phyloP scores from a whole-genome alignment of 2,329 filamentous ascomycete species.

The Colletotrichum noveboracense region DNA sequence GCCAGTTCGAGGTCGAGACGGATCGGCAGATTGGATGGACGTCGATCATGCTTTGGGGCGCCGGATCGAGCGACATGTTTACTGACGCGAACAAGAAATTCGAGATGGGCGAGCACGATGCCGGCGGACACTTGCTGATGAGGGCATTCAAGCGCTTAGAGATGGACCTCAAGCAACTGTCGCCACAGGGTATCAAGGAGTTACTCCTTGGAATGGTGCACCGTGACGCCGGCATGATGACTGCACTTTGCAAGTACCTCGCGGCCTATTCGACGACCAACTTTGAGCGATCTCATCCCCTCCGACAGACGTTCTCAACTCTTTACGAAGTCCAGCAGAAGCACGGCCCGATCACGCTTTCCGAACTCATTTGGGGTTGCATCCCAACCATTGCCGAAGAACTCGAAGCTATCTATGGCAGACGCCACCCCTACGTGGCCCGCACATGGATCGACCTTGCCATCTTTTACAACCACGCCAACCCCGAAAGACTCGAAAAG shows the following conservation, averaged over 20 bases:
- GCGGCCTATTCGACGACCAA: conserved; percentile 49
- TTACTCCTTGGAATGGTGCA: conserved; percentile 48
- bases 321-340: conserved; percentile 51
- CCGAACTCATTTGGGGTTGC: conserved; percentile 46
- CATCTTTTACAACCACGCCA: conserved; percentile 42
- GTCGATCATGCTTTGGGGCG: conserved; percentile 48
- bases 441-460: conserved; percentile 47
- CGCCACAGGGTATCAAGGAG: conserved; percentile 48
- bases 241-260: conserved; percentile 50
- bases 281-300: conserved; percentile 46
- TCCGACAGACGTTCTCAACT: conserved; percentile 47
- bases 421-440: conserved; percentile 47
- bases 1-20: conserved; percentile 45
- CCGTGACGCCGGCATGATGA: conserved; percentile 49
- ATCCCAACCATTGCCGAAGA: conserved; percentile 48
- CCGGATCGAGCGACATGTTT: conserved; percentile 47
- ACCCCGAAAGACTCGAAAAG: conserved; percentile 40
- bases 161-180: conserved; percentile 45
- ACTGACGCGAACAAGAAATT: conserved; percentile 49
- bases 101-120: conserved; percentile 43
- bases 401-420: conserved; percentile 48
- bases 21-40: conserved; percentile 44
- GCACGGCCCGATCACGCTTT: conserved; percentile 46
- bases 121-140: conserved; percentile 45
- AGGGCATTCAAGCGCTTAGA: conserved; percentile 48